Conservation (phyloP, 2,329 filamentous ascomycete genomes). For the Geosmithia flava region DNA sequence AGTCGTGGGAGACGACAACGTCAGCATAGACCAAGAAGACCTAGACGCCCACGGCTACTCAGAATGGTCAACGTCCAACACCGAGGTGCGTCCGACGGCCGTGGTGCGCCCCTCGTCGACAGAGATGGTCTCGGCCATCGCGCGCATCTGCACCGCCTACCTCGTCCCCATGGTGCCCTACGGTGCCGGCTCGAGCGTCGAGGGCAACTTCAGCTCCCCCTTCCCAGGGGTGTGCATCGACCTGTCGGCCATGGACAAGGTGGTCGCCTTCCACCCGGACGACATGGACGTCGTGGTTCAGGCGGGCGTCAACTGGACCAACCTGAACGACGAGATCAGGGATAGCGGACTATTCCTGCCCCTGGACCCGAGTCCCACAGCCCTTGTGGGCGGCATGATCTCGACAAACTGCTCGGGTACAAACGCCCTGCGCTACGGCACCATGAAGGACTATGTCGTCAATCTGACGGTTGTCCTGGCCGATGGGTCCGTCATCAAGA, state of each 20-base stretch:
- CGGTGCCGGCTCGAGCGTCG: slow-evolving; percentile 60
- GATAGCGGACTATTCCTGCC: slow-evolving; percentile 54
- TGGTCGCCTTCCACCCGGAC: slow-evolving; percentile 51
- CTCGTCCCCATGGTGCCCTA: slow-evolving; percentile 62
- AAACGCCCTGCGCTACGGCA: slow-evolving; percentile 53
- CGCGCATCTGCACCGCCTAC: slow-evolving; percentile 47
- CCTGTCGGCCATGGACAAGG: slow-evolving; percentile 53
- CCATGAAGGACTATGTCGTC: slow-evolving; percentile 66
- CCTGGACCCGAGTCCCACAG: slow-evolving; percentile 54
- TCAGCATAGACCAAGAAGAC: slow-evolving; percentile 53
- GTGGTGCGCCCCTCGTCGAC: slow-evolving; percentile 53
- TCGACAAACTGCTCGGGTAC: slow-evolving; percentile 56
- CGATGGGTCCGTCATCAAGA: slow-evolving; percentile 56
- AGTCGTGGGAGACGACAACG: slow-evolving; percentile 41
- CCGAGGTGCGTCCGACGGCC: slow-evolving; percentile 48
- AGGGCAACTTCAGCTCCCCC: slow-evolving; percentile 59
- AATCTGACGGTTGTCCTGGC: slow-evolving; percentile 60
- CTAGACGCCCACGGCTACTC: slow-evolving; percentile 54
- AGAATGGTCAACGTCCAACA: slow-evolving; percentile 60
- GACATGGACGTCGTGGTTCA: slow-evolving; percentile 64
- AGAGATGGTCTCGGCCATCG: slow-evolving; percentile 51
- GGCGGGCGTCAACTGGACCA: slow-evolving; percentile 56
- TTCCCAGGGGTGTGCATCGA: slow-evolving; percentile 59
- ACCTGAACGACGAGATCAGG: slow-evolving; percentile 52
- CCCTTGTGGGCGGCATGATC: slow-evolving; percentile 46